Percentiles rank a stretch among this genome's conserved stretches.
phyloP scores from a whole-genome alignment of 2,329 filamentous ascomycete species.

The Hortaea werneckii region DNA sequence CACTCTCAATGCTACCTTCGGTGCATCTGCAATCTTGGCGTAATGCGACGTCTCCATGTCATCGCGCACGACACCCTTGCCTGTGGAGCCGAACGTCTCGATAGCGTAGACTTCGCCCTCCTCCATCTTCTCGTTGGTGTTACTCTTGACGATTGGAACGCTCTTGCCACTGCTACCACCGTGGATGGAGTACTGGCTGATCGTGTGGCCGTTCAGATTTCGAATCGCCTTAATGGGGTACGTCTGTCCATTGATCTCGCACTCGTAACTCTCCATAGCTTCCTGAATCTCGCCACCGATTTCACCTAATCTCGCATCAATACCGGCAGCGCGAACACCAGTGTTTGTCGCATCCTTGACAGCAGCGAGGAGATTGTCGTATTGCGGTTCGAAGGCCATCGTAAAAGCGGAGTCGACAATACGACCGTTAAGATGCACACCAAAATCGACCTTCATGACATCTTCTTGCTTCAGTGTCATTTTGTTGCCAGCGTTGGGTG shows the following conservation, averaged over 20 bases:
- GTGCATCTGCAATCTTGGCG: slow-evolving; percentile 25
- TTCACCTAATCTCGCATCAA: slow-evolving; percentile 45
- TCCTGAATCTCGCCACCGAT: slow-evolving; percentile 51
- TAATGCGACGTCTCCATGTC: slow-evolving; percentile 34
- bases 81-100: slow-evolving; percentile 49
- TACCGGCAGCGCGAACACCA: slow-evolving; percentile 42
- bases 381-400: slow-evolving; percentile 62
- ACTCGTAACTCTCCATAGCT: slow-evolving; percentile 53
- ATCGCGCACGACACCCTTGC: slow-evolving; percentile 38
- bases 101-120: slow-evolving; percentile 50
- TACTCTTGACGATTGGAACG: slow-evolving; percentile 44
- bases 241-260: slow-evolving; percentile 43
- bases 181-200: slow-evolving; percentile 45
- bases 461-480: slow-evolving; percentile 65
- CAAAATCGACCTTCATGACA: slow-evolving; percentile 75
- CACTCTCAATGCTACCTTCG: slow-evolving; percentile 31
- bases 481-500: slow-evolving; percentile 49
- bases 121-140: slow-evolving; percentile 43
- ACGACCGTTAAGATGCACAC: slow-evolving; percentile 68
- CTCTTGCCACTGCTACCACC: slow-evolving; percentile 44
- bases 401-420: slow-evolving; percentile 79
- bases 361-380: slow-evolving; percentile 63
- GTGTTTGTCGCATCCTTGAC: slow-evolving; percentile 66
- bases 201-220: slow-evolving; percentile 47
- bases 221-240: slow-evolving; percentile 47